Evolutionary conservation across 345 rosid species (phyloP).

Genomic region (Gossypium raimondii): DNA sequence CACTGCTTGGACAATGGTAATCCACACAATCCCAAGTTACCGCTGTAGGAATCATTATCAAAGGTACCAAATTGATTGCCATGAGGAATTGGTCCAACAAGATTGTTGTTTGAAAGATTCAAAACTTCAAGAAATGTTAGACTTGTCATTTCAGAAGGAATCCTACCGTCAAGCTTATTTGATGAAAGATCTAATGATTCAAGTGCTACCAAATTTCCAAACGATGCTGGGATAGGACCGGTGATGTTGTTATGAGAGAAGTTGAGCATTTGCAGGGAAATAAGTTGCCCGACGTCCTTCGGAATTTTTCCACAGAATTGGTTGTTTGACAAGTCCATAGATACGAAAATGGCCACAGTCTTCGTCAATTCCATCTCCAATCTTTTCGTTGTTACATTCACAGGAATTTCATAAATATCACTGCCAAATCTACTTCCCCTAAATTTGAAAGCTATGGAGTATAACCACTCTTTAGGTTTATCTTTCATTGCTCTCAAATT

Average conservation of each 20-base stretch:
- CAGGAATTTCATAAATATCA: not conserved
- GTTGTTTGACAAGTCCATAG: no score
- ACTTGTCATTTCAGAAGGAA: no score
- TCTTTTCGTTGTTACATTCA: not conserved
- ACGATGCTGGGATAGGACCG: not conserved
- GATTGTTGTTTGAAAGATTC: not conserved
- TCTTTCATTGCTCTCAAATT: not conserved
- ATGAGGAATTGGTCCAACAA: not conserved
- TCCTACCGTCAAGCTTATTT: no score
- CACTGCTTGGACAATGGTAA: no score
- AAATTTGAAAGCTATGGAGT: no score
- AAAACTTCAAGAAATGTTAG: conserved; percentile 7
- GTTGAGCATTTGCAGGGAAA: not conserved
- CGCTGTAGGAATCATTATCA: no score
- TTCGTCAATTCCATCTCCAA: not conserved
- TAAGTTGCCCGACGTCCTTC: not conserved
- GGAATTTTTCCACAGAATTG: not conserved
- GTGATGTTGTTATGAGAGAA: not conserved
- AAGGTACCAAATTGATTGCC: not conserved
- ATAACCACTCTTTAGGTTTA: not conserved
- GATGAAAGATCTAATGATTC: no score
- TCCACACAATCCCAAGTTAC: no score
- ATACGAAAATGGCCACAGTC: not conserved
- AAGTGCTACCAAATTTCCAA: not conserved
- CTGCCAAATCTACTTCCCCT: no score